Percentiles rank a stretch among this genome's conserved stretches.
Conservation (phyloP, 2,329 filamentous ascomycete species). For the Ilyonectria mors-panacis region DNA sequence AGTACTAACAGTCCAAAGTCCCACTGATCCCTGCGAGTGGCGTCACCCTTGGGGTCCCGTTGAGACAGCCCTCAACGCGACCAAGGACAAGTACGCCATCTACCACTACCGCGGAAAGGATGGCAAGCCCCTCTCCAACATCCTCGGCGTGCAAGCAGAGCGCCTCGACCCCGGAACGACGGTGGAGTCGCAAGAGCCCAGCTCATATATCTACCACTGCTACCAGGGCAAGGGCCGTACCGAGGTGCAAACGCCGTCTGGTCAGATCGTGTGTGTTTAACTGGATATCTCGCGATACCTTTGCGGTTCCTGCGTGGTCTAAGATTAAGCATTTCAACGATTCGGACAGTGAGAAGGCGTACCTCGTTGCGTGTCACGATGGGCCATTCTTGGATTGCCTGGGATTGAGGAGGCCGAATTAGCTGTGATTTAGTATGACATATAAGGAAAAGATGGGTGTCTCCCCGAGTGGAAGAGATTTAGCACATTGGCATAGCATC, state of each 20-base stretch:
- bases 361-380: conserved; percentile 54
- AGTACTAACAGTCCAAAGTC: conserved; percentile 28
- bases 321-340: conserved; percentile 62
- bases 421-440: neutral
- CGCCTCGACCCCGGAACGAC: conserved; percentile 57
- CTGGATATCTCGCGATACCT: conserved; percentile 67
- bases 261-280: conserved; percentile 52
- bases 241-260: conserved; percentile 52
- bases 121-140: conserved; percentile 57
- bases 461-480: neutral
- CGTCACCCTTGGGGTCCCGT: conserved; percentile 62
- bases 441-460: neutral
- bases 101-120: conserved; percentile 55
- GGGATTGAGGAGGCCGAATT: conserved; percentile 39
- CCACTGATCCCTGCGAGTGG: conserved; percentile 56
- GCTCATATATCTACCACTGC: conserved; percentile 68
- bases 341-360: conserved; percentile 46
- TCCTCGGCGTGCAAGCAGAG: conserved; percentile 65
- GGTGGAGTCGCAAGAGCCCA: conserved; percentile 59
- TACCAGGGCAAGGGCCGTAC: conserved; percentile 62
- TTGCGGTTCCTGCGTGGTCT: conserved; percentile 68
- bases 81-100: conserved; percentile 46
- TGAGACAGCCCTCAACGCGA: conserved; percentile 55
- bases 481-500: neutral
- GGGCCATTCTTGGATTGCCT: conserved; percentile 52